A percentile compares a stretch with the other conserved stretches of the same genome.
Evolutionary conservation across 2,329 filamentous ascomycete species (phyloP).

Genomic region (Exophiala calicioides): DNA sequence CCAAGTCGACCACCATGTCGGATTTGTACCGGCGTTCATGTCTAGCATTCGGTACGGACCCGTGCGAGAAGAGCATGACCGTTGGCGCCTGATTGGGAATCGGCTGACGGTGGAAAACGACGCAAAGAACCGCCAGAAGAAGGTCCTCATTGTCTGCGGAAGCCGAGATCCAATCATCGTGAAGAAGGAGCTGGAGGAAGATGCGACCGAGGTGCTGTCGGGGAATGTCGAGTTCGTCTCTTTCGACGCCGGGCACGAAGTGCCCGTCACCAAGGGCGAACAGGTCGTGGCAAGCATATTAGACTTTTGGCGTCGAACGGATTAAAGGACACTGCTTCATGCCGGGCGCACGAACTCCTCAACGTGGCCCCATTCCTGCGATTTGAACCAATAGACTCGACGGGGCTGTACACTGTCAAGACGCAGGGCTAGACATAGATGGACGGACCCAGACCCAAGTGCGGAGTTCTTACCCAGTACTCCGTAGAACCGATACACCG

Average conservation of each 20-base stretch:
- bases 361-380: no score
- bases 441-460: no score
- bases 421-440: no score
- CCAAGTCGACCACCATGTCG: conserved; percentile 67
- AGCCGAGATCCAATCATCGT: conserved; percentile 67
- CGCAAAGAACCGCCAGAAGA: conserved; percentile 38
- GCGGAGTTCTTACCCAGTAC: no score
- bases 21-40: conserved; percentile 70
- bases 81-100: conserved; percentile 61
- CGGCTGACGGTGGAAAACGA: conserved; percentile 49
- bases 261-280: conserved; percentile 63
- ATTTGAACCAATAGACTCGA: no score
- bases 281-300: conserved; percentile 59
- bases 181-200: conserved; percentile 63
- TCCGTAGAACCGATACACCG: neutral
- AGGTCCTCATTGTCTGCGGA: conserved; percentile 66
- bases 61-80: conserved; percentile 62
- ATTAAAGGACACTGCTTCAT: no score
- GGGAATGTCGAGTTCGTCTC: conserved; percentile 59
- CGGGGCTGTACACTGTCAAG: no score
- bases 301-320: conserved; percentile 41
- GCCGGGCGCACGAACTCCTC: no score
- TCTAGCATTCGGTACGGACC: conserved; percentile 70
- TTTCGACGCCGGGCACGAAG: conserved; percentile 67
- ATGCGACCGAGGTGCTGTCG: conserved; percentile 60